Evolutionary conservation across 345 rosid species (phyloP).

Genomic region (Theobroma cacao): DNA sequence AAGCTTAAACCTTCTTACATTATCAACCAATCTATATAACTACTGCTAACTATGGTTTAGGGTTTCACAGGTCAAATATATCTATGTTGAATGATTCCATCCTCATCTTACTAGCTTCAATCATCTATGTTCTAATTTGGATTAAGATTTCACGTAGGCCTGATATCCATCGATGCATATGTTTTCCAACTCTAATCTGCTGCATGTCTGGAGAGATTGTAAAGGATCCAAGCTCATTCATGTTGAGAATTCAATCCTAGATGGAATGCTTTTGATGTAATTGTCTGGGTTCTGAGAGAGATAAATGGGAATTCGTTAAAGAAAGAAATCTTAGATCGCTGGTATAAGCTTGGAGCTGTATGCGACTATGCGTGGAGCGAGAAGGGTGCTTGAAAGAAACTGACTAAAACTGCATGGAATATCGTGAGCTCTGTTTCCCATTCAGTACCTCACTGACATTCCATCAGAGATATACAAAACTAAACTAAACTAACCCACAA

Average conservation of each 20-base stretch:
- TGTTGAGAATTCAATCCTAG: background rate
- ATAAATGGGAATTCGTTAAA: background rate
- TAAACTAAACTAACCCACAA: conserved; percentile 27
- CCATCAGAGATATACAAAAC: conserved; percentile 36
- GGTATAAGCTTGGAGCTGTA: conserved; percentile 4
- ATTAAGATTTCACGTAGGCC: background rate
- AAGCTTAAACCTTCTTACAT: background rate
- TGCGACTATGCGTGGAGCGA: conserved; percentile 6
- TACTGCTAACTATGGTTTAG: background rate
- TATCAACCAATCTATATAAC: background rate
- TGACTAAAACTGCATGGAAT: conserved; percentile 34
- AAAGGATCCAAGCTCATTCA: background rate
- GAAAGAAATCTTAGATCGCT: background rate
- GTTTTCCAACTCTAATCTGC: background rate
- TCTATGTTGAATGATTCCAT: background rate
- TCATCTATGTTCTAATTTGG: background rate
- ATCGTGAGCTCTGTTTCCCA: conserved; percentile 43
- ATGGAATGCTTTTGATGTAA: background rate
- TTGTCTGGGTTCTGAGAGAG: background rate
- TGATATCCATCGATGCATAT: background rate
- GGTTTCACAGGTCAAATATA: background rate
- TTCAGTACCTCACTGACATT: conserved; percentile 64
- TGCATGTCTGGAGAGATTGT: background rate
- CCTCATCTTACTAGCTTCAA: background rate
- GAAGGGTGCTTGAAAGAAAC: background rate